Evolutionary conservation across 805 yeast genomes (phyloP), one percentile per base, ranked within the genome.

Genomic region (Cyberlindnera petersonii): DNA sequence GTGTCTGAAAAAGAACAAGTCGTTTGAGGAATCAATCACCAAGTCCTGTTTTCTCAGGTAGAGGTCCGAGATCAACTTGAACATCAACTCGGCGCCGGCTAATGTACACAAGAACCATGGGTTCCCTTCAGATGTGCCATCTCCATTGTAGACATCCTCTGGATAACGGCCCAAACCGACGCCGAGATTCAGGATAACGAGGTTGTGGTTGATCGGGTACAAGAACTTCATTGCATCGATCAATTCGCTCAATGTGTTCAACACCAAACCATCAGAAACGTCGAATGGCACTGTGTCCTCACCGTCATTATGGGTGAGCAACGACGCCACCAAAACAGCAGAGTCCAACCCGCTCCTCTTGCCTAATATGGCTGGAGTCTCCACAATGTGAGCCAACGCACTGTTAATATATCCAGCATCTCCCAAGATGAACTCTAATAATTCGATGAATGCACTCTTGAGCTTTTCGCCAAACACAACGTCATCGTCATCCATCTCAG

Each of bases 31-130:
- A 42, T 31, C 50, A 37, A 77, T 64, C 0, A 69, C 52, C 31
- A 82, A 58, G 55, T 78, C 79, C 21, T 63, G 44, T 33, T 65
- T 50, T 15, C 58, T 46, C 7, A 49, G 49, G 46, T 66, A 61
- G 27, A 72, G 58, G 45, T 72, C 72, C 56, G 64, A 64, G 20
- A 82, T 66, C 42, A 75, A 56, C 52, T 74, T 76, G 59, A 72
- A 82, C 30, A 82, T 55, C 14, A 81, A 49, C 55, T 82, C 86
- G 5, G 86, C 66, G 2, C 86, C 86, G 4, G 83, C 68, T 1
- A 83, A 75, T 1, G 91, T 84, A 4, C 85, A 66, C 42, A 89
- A 73, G 56, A 88, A 87, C 98, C 97, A 89, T 6, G 98, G 97
- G 54, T 89, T 88, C 3, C 96, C 97, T 51, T 81, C 86, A 23